Evolutionary conservation across 306 rosid species (phyloP), one percentile per base, ranked within the genome.

Genomic region (Ormosia emarginata): DNA sequence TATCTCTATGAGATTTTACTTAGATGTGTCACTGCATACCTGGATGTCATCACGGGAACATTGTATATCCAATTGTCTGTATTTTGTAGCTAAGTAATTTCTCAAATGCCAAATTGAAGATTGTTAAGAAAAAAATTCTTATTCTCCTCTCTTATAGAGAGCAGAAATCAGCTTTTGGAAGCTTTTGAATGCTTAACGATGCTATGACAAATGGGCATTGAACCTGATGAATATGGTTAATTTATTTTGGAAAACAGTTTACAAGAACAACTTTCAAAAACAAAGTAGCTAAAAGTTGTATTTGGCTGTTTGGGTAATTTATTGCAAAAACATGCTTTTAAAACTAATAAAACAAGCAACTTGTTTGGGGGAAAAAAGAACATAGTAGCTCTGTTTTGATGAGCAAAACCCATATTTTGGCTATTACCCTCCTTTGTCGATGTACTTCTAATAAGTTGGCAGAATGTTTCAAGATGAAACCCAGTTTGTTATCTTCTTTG

Each of bases 111-210:
- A 53, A 56, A 49, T 41, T 30, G 13, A 18, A 46, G 67, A 8
- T 36, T 55, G 29, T 44, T 39, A 37, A 74, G 61, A 36, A 49
- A 71, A 77, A 47, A 74, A 3, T n/a, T 64, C 30, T 2, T 7
- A 78, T 52, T 72, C 9, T 34, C 24, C n/a, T 77, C 5, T 65
- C 6, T 33, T 69, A 15, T 33, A 17, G 79, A 49, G 49, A 43
- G 17, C 67, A 30, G 10, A 73, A 49, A 52, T 72, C 46, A 37
- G n/a, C 62, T 59, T 70, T 71, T 66, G 67, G 71, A 85, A 70
- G 73, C 56, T 70, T 64, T 71, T 32, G 14, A 76, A 18, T 57
- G 56, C 10, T 10, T 29, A 74, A 46, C 47, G 36, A 49, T 56
- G 46, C 74, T 65, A 49, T 70, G 83, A 65, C 47, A 47, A 70